phyloP scores from a whole-genome alignment of 2,329 filamentous ascomycete species.

The Penicillium olsonii region DNA sequence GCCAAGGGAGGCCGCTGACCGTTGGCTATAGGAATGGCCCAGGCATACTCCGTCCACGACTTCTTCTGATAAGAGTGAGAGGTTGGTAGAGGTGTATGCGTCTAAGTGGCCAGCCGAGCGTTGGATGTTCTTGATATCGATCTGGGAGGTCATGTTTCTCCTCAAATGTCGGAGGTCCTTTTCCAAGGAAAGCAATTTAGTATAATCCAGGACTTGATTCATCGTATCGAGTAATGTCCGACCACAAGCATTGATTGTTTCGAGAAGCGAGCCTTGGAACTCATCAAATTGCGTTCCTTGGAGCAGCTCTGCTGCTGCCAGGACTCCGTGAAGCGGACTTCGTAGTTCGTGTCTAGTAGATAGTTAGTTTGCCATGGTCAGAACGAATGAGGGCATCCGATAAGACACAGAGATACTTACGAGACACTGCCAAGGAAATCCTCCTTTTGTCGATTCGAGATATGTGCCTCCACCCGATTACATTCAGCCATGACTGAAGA shows the following conservation, averaged over 20 bases:
- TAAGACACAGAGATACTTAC: conserved; percentile 15
- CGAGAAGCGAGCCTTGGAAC: conserved; percentile 39
- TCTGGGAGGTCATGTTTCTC: conserved; percentile 14
- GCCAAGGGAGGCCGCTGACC: conserved; percentile 12
- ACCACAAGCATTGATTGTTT: conserved; percentile 42
- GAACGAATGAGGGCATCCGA: no score
- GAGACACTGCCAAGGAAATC: conserved; percentile 46
- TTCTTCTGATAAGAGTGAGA: conserved; percentile 52
- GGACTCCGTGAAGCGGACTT: conserved; percentile 42
- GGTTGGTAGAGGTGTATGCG: conserved; percentile 35
- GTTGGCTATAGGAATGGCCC: conserved; percentile 46
- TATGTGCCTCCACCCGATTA: conserved; percentile 38
- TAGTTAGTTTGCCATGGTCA: neutral
- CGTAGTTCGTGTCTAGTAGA: conserved; percentile 37
- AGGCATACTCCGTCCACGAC: conserved; percentile 56
- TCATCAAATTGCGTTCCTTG: conserved; percentile 36
- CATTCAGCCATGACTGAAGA: conserved; percentile 44
- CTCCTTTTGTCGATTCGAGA: conserved; percentile 42
- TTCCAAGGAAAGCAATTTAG: conserved; percentile 49
- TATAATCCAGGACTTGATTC: conserved; percentile 48
- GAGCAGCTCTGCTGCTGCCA: conserved; percentile 42
- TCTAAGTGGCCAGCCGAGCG: conserved; percentile 30
- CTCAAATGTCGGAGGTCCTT: conserved; percentile 30
- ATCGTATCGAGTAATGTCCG: conserved; percentile 44
- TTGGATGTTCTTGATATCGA: conserved; percentile 23